Base-by-base conservation (phyloP, 495 filamentous ascomycete genomes). In the Xanthoparmelia taractica region DNA sequence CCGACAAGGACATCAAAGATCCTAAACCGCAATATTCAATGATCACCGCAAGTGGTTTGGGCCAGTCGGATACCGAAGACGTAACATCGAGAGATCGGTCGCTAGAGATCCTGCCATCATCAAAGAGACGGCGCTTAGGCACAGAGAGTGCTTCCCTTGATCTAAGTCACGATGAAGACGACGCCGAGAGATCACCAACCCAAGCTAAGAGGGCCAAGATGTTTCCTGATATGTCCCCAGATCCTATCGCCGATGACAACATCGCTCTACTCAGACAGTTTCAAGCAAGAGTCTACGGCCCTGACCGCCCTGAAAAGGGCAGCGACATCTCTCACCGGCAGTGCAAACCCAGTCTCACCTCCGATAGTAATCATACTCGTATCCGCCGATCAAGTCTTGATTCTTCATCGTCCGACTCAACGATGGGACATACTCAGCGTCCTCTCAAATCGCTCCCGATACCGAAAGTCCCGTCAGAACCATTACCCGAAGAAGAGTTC, bases 21-120 rank as follows among this genome's bases (percentile, higher is more conserved):
- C 57, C 38, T 20, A 59, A 37, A 58, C 62, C 34, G 13, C 62
- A 50, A 43, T 67, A 67, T 54, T 65, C 66, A 10, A 67, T 67
- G 66, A 41, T 67, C 6, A 40, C 58, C 15, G 66, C 66, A 8
- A 67, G 66, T 37, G 58, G 66, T 20, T 50, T 65, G 18, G 58
- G 43, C 4, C 66, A 63, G 8, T 43, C 57, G 8, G 59, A 58
- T 0, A 62, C 45, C 15, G 45, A 61, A 18, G 25, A 62, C 18
- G 6, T 29, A 10, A 54, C 47, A 6, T 55, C 45, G 6, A 37
- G 29, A 54, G 45, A 38, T 38, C 43, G 40, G 20, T 38, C 60
- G 2, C 1, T 25, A 20, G 40, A 54, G 0, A 12, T 50, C 4
- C 7, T 29, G 27, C 25, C 38, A 58, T 33, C 29, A 38, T 31